Evolutionary conservation across 495 filamentous ascomycete genomes (phyloP).

Genomic region (Cercophora scortea): DNA sequence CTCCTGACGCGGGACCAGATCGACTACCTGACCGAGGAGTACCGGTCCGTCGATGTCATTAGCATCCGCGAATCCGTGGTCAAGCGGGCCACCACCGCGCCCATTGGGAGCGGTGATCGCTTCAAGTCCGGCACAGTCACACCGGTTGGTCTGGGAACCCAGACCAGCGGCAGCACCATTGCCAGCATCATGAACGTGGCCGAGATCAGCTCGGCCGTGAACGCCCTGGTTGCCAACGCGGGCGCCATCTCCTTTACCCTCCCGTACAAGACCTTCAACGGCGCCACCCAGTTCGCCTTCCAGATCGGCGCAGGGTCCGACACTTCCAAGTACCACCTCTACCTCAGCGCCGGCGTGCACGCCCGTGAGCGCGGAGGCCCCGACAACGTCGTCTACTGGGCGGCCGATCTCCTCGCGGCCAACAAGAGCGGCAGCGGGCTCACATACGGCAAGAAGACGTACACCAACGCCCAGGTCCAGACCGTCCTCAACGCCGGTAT

Average conservation of each 20-base stretch:
- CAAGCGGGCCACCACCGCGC: slow-evolving; percentile 2
- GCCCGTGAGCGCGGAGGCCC: slow-evolving; percentile 15
- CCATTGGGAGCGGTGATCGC: slow-evolving; percentile 9
- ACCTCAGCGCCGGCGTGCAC: slow-evolving; percentile 12
- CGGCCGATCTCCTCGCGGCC: slow-evolving; percentile 19
- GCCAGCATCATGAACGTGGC: slow-evolving; percentile 8
- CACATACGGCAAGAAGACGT: slow-evolving; percentile 29
- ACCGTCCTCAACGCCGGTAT: slow-evolving; percentile 27
- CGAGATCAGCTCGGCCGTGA: slow-evolving; percentile 11
- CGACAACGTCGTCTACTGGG: slow-evolving; percentile 14
- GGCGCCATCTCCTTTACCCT: slow-evolving; percentile 3
- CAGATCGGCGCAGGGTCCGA: slow-evolving; percentile 20
- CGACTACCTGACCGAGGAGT: neutral
- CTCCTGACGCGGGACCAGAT: slow-evolving; percentile 10
- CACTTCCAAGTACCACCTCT: slow-evolving; percentile 23
- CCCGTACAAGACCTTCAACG: slow-evolving; percentile 10
- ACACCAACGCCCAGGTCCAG: slow-evolving; percentile 30
- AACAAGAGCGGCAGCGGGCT: slow-evolving; percentile 26
- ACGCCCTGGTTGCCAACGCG: neutral
- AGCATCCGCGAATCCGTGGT: neutral
- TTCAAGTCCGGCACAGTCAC: slow-evolving; percentile 7
- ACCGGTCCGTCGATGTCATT: slow-evolving; percentile 1
- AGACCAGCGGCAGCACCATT: slow-evolving; percentile 6
- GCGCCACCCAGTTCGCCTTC: neutral
- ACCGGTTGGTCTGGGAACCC: slow-evolving; percentile 7